Conservation (phyloP, 768 basidiomycete species). For the Tylopilus sp. region DNA sequence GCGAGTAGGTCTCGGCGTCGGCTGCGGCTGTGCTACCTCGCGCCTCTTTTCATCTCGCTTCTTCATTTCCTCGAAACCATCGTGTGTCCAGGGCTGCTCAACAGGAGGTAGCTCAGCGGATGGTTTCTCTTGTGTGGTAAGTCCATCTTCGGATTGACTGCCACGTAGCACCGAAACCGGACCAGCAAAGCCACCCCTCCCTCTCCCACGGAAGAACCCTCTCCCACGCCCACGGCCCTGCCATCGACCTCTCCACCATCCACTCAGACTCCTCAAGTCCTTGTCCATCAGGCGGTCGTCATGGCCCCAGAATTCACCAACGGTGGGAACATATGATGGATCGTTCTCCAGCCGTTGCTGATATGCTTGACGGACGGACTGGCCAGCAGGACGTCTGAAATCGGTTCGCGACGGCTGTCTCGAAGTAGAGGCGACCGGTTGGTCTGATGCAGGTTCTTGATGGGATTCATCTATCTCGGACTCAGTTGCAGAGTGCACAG, state of each 20-base stretch:
- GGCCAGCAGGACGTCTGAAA: conserved; percentile 42
- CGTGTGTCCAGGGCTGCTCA: conserved; percentile 77
- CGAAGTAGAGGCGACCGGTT: conserved; percentile 41
- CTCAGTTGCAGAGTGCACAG: conserved; percentile 8
- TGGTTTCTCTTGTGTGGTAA: conserved; percentile 14
- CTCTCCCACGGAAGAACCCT: conserved; percentile 55
- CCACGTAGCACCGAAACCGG: conserved; percentile 7
- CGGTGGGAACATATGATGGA: conserved; percentile 85
- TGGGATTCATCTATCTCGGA: conserved; percentile 18
- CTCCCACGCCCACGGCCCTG: conserved; percentile 65
- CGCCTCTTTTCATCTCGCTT: conserved; percentile 59
- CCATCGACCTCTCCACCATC: conserved; percentile 85
- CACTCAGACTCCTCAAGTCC: conserved; percentile 75
- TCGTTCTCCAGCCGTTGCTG: conserved; percentile 78
- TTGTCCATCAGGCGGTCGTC: conserved; percentile 88
- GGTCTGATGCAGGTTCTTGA: conserved; percentile 22
- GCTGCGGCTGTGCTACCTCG: conserved; percentile 33
- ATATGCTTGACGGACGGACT: conserved; percentile 80
- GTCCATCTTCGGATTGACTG: conserved; percentile 21
- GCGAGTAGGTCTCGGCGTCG: conserved; percentile 27
- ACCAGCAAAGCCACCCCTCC: conserved; percentile 45
- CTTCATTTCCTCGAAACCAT: conserved; percentile 87
- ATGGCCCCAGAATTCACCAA: conserved; percentile 93
- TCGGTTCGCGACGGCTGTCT: conserved; percentile 25
- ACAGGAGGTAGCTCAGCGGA: conserved; percentile 48